Percentiles rank a stretch among this genome's conserved stretches.
Conservation (phyloP, 2,329 filamentous ascomycete genomes). For the Verticillium zaregamsianum region DNA sequence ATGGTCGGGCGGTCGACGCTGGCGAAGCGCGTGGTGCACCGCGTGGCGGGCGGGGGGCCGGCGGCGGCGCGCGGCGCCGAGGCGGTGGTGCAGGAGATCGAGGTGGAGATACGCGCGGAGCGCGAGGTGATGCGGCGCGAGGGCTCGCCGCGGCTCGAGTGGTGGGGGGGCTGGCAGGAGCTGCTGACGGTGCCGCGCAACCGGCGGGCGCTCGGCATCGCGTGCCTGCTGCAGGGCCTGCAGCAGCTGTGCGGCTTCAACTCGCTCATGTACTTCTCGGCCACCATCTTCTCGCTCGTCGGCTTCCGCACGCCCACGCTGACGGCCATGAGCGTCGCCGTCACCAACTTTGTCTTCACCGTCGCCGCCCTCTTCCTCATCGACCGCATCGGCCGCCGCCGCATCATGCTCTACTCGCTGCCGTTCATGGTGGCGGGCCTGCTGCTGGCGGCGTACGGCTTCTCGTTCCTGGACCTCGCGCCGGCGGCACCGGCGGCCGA, state of each 20-base stretch:
- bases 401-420: conserved; percentile 77
- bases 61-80: conserved; percentile 45
- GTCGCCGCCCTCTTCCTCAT: conserved; percentile 71
- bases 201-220: conserved; percentile 73
- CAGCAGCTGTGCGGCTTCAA: conserved; percentile 92
- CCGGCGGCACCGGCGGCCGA: conserved; percentile 3
- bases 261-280: conserved; percentile 88
- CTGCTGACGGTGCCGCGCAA: conserved; percentile 58
- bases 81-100: conserved; percentile 63
- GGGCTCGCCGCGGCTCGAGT: conserved; percentile 25
- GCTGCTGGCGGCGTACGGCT: conserved; percentile 66
- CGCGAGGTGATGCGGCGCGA: conserved; percentile 45
- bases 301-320: conserved; percentile 76
- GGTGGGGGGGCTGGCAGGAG: conserved; percentile 46
- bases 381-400: conserved; percentile 72
- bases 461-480: conserved; percentile 56
- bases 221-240: conserved; percentile 79
- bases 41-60: conserved; percentile 52
- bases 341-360: conserved; percentile 80
- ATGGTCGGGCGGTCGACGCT: conserved; percentile 57
- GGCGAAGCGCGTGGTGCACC: conserved; percentile 62
- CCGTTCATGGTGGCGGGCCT: conserved; percentile 79
- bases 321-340: conserved; percentile 73
- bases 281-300: conserved; percentile 73
- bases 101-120: conserved; percentile 71